Evolutionary conservation across 2,329 filamentous ascomycete genomes (phyloP).

Genomic region (Penicillium verrucosum): DNA sequence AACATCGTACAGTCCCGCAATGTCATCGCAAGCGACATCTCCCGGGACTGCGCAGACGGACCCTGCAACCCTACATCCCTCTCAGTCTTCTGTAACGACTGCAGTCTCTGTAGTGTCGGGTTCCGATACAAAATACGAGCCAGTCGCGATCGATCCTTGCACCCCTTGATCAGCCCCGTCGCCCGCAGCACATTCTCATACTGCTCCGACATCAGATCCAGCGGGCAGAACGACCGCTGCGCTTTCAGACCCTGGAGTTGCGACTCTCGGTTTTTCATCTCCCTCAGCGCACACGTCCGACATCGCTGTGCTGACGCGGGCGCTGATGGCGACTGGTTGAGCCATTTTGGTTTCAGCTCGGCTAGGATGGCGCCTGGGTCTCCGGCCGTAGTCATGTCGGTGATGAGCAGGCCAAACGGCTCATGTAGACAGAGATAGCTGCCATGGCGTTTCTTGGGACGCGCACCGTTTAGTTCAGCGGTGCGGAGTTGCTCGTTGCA

Average conservation of each 20-base stretch:
- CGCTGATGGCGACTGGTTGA: slow-evolving; percentile 70
- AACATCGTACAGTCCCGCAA: slow-evolving; percentile 76
- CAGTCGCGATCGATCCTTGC: slow-evolving; percentile 37
- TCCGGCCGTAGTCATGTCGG: slow-evolving; percentile 62
- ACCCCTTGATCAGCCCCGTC: slow-evolving; percentile 37
- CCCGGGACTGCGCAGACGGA: slow-evolving; percentile 35
- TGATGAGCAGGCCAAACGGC: slow-evolving; percentile 64
- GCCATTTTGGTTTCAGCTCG: slow-evolving; percentile 85
- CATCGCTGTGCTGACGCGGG: slow-evolving; percentile 63
- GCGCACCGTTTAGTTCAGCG: slow-evolving; percentile 43
- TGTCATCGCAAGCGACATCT: slow-evolving; percentile 72
- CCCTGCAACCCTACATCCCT: slow-evolving; percentile 37
- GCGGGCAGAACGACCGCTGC: slow-evolving; percentile 57
- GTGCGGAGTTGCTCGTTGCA: slow-evolving; percentile 55
- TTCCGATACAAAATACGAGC: slow-evolving; percentile 36
- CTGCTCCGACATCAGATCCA: slow-evolving; percentile 57
- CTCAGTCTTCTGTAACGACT: slow-evolving; percentile 34
- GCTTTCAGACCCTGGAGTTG: slow-evolving; percentile 28
- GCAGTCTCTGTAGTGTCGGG: slow-evolving; percentile 34
- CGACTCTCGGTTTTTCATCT: slow-evolving; percentile 45
- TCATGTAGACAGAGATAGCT: slow-evolving; percentile 56
- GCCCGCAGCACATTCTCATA: slow-evolving; percentile 46
- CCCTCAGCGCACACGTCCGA: slow-evolving; percentile 67
- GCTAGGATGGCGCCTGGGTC: slow-evolving; percentile 46
- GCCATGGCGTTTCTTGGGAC: slow-evolving; percentile 51